Base-by-base conservation (phyloP, 768 basidiomycete species). In the Termitomyces sp. region DNA sequence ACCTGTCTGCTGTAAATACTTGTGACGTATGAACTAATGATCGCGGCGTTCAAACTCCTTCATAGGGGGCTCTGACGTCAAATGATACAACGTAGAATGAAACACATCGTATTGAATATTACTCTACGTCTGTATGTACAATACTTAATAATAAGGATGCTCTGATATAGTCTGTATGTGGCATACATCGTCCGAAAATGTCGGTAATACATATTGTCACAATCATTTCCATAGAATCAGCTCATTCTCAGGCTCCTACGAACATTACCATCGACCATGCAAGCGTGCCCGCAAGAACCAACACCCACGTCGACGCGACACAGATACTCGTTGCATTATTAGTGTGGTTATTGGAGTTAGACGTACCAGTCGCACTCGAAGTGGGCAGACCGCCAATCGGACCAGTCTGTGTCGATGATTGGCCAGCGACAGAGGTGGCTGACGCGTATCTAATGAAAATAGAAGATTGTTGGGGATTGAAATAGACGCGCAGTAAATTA, bases 341-440 rank as follows among this genome's bases (percentile, higher is more conserved):
- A 21, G 37, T 22, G 14, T 5, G 28, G 7, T 45, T 45, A 6
- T 34, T 55, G 2, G 47, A 6, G 15, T 24, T 44, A 37, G 49
- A 50, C 24, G 54, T 40, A 12, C 37, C n/a, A 28, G 24, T 50
- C n/a, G 48, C 35, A 26, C 49, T 51, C n/a, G 55, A 54, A 10
- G 51, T 24, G 17, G 59, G 21, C 34, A 56, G 30, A 5, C 51
- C 24, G 6, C 72, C 74, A 45, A 79, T 69, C 1, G 77, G 71
- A 0, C 72, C 75, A 2, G 76, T 76, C 54, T 76, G 68, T 1
- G 74, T 75, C 3, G 68, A 60, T 7, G 68, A 63, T 30, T 68
- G 61, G 3, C 69, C 70, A 5, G 78, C 76, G 3, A 65, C 75
- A 5, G 81, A 78, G 3, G 80, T 74, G n/a, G 78, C 77, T 17